Evolutionary conservation across 2,329 filamentous ascomycete genomes (phyloP).

Genomic region (Epichloe gansuensis): DNA sequence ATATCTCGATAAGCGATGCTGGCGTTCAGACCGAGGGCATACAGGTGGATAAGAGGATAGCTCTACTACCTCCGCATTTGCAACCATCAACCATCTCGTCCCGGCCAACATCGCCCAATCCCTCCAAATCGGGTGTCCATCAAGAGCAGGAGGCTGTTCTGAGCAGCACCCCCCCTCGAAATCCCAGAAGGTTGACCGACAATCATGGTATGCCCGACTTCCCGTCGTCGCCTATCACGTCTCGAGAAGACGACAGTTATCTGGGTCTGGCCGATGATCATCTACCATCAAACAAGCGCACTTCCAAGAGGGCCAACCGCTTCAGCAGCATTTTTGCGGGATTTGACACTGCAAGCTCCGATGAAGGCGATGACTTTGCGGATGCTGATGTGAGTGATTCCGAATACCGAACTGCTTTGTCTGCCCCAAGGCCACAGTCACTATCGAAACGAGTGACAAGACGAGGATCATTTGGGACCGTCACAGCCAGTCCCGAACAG

Average conservation of each 20-base stretch:
- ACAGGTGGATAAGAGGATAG: slow-evolving; percentile 63
- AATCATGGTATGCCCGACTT: slow-evolving; percentile 35
- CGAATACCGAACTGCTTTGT: slow-evolving; percentile 53
- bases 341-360: slow-evolving; percentile 60
- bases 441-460: slow-evolving; percentile 26
- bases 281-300: slow-evolving; percentile 44
- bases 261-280: slow-evolving; percentile 73
- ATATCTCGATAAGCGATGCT: slow-evolving; percentile 18
- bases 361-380: slow-evolving; percentile 49
- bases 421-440: slow-evolving; percentile 43
- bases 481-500: slow-evolving; percentile 32
- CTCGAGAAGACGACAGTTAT: slow-evolving; percentile 44
- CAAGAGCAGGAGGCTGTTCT: slow-evolving; percentile 36
- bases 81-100: slow-evolving; percentile 64
- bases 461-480: slow-evolving; percentile 27
- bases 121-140: slow-evolving; percentile 10
- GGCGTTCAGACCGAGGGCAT: slow-evolving; percentile 82
- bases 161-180: slow-evolving; percentile 45
- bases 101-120: slow-evolving; percentile 41
- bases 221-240: slow-evolving; percentile 33
- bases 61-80: slow-evolving; percentile 63
- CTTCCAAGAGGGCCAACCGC: slow-evolving; percentile 53
- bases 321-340: slow-evolving; percentile 80
- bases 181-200: slow-evolving; percentile 41
- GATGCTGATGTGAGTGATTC: slow-evolving; percentile 51